Percentiles rank a stretch among this genome's conserved stretches.
phyloP scores from a whole-genome alignment of 2,329 filamentous ascomycete species.

The Penicillium sp. region DNA sequence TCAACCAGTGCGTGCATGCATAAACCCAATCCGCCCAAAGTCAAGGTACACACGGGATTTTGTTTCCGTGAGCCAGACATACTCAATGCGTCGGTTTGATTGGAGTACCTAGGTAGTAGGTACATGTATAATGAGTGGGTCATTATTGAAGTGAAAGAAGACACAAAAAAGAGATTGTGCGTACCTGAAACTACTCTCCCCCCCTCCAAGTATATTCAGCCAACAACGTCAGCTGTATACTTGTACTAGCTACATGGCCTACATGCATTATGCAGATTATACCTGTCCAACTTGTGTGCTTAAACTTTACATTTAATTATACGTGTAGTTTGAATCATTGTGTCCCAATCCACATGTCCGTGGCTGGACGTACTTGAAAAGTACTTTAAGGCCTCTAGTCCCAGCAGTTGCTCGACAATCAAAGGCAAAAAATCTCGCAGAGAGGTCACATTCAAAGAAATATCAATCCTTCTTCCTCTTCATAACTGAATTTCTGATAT shows the following conservation, averaged over 20 bases:
- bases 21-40: background rate
- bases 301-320: background rate
- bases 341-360: background rate
- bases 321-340: background rate
- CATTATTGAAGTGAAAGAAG: background rate
- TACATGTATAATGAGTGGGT: background rate
- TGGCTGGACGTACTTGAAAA: background rate
- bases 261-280: background rate
- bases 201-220: background rate
- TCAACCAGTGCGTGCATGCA: background rate
- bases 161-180: background rate
- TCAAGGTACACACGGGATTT: background rate
- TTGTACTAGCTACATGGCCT: background rate
- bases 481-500: no score
- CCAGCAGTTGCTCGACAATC: background rate
- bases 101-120: background rate
- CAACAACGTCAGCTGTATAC: background rate
- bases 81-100: background rate
- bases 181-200: background rate
- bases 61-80: background rate
- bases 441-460: background rate
- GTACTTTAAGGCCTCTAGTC: background rate
- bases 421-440: background rate
- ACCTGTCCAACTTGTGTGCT: background rate
- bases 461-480: background rate